phyloP scores from a whole-genome alignment of 257 asterid species.

The Jacaranda copaia region DNA sequence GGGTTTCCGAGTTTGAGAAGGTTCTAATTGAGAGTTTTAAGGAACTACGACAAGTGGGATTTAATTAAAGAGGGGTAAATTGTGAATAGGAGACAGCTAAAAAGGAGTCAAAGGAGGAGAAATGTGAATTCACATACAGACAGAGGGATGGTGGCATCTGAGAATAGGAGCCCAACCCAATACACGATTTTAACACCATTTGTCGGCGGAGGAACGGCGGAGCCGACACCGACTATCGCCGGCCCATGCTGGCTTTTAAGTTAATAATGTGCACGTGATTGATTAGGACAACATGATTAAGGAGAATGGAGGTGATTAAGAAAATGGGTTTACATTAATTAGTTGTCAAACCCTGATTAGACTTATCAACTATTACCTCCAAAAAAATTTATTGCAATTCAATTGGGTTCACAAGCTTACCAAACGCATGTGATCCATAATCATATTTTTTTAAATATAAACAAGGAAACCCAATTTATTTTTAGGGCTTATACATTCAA shows the following conservation, averaged over 20 bases:
- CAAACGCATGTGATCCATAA: too few species aligned
- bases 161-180: slow-evolving; percentile 7
- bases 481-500: too few species aligned
- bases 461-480: too few species aligned
- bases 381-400: too few species aligned
- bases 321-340: too few species aligned
- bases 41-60: slow-evolving; percentile 10
- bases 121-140: slow-evolving; percentile 42
- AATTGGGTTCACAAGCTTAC: too few species aligned
- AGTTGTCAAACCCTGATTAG: too few species aligned
- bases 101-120: neutral
- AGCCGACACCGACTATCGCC: slow-evolving; percentile 40
- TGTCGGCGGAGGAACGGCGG: slow-evolving; percentile 49
- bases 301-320: too few species aligned
- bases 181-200: slow-evolving; percentile 31
- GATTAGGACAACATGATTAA: neutral
- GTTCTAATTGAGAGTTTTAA: neutral
- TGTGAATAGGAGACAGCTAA: neutral
- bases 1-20: slow-evolving; percentile 11
- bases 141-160: slow-evolving; percentile 10
- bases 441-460: too few species aligned
- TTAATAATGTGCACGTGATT: neutral
- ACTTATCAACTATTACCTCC: too few species aligned
- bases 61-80: neutral
- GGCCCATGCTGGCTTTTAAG: neutral